Evolutionary conservation across 2,329 filamentous ascomycete genomes (phyloP).

Genomic region (Aureobasidium sp.): DNA sequence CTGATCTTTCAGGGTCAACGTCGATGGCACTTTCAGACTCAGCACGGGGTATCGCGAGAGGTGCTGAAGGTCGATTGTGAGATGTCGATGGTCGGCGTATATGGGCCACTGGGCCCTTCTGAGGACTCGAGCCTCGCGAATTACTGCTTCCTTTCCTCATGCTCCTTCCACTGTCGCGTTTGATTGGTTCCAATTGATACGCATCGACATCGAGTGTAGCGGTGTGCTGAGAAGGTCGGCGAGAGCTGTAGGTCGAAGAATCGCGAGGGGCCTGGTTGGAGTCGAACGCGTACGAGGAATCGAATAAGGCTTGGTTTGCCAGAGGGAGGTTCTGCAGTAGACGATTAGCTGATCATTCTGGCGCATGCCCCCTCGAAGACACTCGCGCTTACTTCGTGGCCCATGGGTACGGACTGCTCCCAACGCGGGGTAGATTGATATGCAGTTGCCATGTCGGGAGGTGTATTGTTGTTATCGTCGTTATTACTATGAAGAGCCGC

Average conservation of each 20-base stretch:
- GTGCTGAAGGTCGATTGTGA: neutral
- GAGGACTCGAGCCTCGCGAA: constrained; percentile 1
- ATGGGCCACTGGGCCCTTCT: neutral
- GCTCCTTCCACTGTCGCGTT: constrained; percentile 5
- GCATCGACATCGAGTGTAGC: constrained; percentile 9
- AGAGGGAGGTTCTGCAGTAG: neutral
- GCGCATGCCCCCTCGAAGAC: neutral
- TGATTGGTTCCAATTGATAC: constrained; percentile 9
- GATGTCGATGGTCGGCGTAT: constrained; percentile 4
- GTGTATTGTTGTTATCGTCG: constrained; percentile 1
- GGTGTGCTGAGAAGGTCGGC: constrained; percentile 6
- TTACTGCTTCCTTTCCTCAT: constrained; percentile 2
- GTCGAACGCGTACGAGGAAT: constrained; percentile 7
- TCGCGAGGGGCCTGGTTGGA: neutral
- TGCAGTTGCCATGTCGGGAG: constrained; percentile 12
- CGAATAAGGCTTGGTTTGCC: neutral
- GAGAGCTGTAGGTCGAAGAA: neutral
- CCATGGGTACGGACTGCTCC: constrained; percentile 12
- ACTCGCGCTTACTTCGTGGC: constrained; percentile 3
- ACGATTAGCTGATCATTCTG: neutral
- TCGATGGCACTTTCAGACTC: neutral
- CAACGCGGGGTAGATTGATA: constrained; percentile 14
- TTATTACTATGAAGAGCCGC: neutral
- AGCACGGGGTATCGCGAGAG: neutral
- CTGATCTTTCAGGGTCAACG: constrained; percentile 48